Base-by-base conservation (phyloP, 202 grass and related monocot genomes). In the Zizania palustris region DNA sequence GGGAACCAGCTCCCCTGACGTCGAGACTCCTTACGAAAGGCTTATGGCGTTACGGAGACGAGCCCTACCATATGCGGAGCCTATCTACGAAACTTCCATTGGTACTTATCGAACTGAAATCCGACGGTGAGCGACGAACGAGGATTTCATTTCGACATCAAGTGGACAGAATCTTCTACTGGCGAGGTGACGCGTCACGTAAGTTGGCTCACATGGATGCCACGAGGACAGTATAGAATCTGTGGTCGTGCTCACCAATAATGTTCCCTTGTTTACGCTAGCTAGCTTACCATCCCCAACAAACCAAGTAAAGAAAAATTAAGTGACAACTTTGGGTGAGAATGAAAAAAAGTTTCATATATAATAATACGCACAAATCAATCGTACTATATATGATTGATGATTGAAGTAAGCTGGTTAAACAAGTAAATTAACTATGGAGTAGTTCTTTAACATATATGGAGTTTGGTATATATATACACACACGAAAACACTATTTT, bases 211-310 rank as follows among this genome's bases (percentile, higher is more conserved):
- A 28, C 28, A 28, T 28, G 28, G 28, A 28, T 28, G 28, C 28
- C 2, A 28, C 28, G 1, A 28, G 1, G 28, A 28, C 28, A 37
- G 60, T 16, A 74, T 58, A 14, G 62, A 82, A 75, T 67, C 71
- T 60, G 61, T 41, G 28, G 28, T 28, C 28, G 2, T 28, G 28
- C 28, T 39, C 50, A 22, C 41, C 40, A 75, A 82, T 82, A 67
- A 82, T 82, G 60, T 58, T 45, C 11, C 11, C 20, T 67, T 67
- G 1, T 28, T 6, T 60, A 74, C n/a, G 51, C n/a, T n/a, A n/a
- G n/a, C n/a, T n/a, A n/a, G n/a, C 22, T 16, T 59, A 49, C 28
- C 5, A 62, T 82, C 71, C 33, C 21, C 11, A 10, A 67, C 80
- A 44, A 22, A 57, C 71, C 28, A 66, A 74, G 58, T 19, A 10